Base-by-base conservation (phyloP, 2,329 filamentous ascomycete species). In the Didymella pomorum region DNA sequence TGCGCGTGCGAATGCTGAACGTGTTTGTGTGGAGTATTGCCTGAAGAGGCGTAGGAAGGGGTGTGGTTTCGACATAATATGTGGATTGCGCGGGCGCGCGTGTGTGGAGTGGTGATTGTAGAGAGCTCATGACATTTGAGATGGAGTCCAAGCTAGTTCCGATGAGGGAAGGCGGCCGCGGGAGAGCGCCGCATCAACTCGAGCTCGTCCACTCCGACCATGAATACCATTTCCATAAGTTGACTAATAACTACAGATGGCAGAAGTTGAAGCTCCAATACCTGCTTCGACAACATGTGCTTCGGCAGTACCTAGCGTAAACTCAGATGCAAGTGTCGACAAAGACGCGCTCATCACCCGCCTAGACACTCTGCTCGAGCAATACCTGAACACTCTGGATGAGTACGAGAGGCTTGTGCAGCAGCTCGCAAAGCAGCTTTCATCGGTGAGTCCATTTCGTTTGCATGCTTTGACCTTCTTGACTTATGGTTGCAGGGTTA, bases 331-430 rank as follows among this genome's bases (percentile, higher is more conserved):
- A 10, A 5, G n/a, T 28, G 18, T 18, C 4, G 58, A 66, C 1
- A 72, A 68, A 58, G 66, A 72, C 14, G 63, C 56, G 9, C 65
- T 80, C 26, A 58, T 81, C 69, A 70, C 71, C 65, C 64, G 67
- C 29, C 85, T 93, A 54, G 90, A 93, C 73, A 63, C 69, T 48
- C 82, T 92, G 26, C 80, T 92, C 23, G 83, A 85, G 73, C 83
- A 80, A 31, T 92, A 93, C 71, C 84, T 94, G 10, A 61, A 72
- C 52, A 81, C 90, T 1, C 78, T 93, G 1, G 83, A 93, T 72
- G 79, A 87, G 67, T 93, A 93, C 79, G 85, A 86, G 12, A 74
- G 76, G 20, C 82, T 90, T 3, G 85, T 86, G 58, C 71, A 79
- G 25, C 73, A 82, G 42, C 81, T 93, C 35, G 79, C 80, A 42